Base-by-base conservation (phyloP, 2,329 filamentous ascomycete genomes). In the Metarhizium rileyi region DNA sequence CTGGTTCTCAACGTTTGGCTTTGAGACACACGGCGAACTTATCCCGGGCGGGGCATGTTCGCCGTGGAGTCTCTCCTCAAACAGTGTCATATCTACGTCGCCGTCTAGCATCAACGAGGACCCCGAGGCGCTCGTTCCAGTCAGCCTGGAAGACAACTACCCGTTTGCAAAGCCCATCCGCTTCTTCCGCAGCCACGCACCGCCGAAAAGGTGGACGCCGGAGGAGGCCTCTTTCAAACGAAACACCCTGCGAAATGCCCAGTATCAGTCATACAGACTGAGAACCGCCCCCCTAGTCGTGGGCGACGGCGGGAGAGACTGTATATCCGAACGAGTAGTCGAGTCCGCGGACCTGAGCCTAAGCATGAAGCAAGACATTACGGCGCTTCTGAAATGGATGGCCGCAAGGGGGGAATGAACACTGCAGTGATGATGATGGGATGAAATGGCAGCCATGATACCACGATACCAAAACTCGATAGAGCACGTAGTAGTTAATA, bases 321-420 rank as follows among this genome's bases (percentile, higher is more conserved):
- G 44, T 20, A 41, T 45, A 10, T 22, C 54, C 27, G 51, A 54
- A 26, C 57, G 59, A 33, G 53, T 61, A 25, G 53, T 66, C 27
- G 67, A 70, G 47, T 59, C 68, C 9, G 71, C 77, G 48, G 75
- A 77, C 0, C 81, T 83, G 78, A 77, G 77, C 0, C 81, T 12
- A 25, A 42, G 20, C 6, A 23, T 83, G 2, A 71, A 72, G 10
- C 75, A 80, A 53, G 79, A 82, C 57, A 59, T 82, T 36, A 75
- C 75, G 1, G 78, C 81, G 52, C 82, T 79, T 55, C 58, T 83
- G 44, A 70, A 66, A 49, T 82, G 78, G 77, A 77, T 80, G 60
- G 30, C 35, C 4, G 35, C 35, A 20, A 7, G 35, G 7, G 35
- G 18, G 7, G 35, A 20, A 6, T 38, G n/a, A 38, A 38, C 20